Evolutionary conservation across 306 rosid species (phyloP).

Genomic region (Castanospermum australe): DNA sequence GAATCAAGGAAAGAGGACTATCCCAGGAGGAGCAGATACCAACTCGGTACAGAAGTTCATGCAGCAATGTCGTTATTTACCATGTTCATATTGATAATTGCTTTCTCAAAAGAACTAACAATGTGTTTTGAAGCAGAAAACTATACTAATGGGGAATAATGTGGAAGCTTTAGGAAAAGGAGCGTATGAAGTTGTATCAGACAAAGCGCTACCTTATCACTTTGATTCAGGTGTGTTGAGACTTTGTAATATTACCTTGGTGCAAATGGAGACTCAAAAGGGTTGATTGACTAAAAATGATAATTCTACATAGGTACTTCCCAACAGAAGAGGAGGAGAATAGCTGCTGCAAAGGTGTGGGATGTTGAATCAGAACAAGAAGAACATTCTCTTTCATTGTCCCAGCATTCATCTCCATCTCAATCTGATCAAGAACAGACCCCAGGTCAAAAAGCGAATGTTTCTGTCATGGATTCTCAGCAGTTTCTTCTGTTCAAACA

Average conservation of each 20-base stretch:
- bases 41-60: conserved; percentile 38
- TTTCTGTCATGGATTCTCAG: conserved; percentile 42
- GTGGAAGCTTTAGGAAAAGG: conserved; percentile 34
- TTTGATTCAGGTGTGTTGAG: conserved; percentile 53
- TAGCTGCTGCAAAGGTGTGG: conserved; percentile 45
- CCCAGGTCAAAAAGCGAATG: conserved; percentile 37
- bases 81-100: not conserved
- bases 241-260: not conserved
- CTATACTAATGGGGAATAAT: conserved; percentile 47
- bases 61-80: not conserved
- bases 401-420: conserved; percentile 81
- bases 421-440: conserved; percentile 73
- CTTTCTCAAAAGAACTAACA: conserved; percentile 12
- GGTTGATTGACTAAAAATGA: not conserved
- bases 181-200: conserved; percentile 34
- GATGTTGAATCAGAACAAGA: conserved; percentile 70
- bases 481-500: conserved; percentile 44
- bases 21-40: conserved; percentile 33
- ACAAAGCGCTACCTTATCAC: conserved; percentile 30
- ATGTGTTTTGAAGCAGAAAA: conserved; percentile 46
- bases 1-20: conserved; percentile 48
- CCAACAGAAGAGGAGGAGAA: conserved; percentile 72
- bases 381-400: conserved; percentile 77
- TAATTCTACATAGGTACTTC: conserved; percentile 37
- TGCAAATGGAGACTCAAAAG: not conserved